A percentile compares a stretch with the other conserved stretches of the same genome.
Evolutionary conservation across 2,329 filamentous ascomycete species (phyloP).

Genomic region (Emmonsiellopsis sp.): DNA sequence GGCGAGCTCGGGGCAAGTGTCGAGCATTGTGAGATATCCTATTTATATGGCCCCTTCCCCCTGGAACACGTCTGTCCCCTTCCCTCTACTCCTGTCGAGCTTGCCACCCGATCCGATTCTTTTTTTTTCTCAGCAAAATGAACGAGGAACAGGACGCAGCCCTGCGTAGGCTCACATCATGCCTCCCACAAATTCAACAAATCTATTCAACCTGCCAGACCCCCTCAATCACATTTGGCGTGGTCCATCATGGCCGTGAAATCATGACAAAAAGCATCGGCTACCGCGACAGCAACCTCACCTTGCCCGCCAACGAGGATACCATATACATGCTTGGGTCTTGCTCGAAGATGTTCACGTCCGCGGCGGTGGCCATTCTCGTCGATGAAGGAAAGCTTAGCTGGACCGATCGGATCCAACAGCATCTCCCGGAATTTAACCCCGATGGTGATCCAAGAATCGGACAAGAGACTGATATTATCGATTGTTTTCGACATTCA

Average conservation of each 20-base stretch:
- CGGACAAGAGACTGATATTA: slow-evolving; percentile 12
- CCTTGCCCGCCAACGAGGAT: slow-evolving; percentile 10
- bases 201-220: background rate
- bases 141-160: background rate
- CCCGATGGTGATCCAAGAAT: slow-evolving; percentile 11
- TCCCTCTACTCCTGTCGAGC: background rate
- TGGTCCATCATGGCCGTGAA: slow-evolving; percentile 15
- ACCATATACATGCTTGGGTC: slow-evolving; percentile 20
- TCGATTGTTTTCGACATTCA: slow-evolving; percentile 19
- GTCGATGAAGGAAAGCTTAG: slow-evolving; percentile 16
- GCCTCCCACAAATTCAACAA: background rate
- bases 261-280: slow-evolving; percentile 15
- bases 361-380: slow-evolving; percentile 17
- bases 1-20: background rate
- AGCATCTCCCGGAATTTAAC: slow-evolving; percentile 16
- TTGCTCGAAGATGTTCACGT: slow-evolving; percentile 19
- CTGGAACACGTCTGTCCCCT: background rate
- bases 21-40: background rate
- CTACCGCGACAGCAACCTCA: slow-evolving; percentile 14
- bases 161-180: background rate
- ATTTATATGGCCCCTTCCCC: background rate
- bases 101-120: background rate
- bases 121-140: background rate
- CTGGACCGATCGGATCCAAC: slow-evolving; percentile 15
- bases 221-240: slow-evolving; percentile 15